These are phyloP conservation scores for Narthecium ossifragum DNA, from an alignment of 106 monocot genomes.

Conservation along the genomic window DNA sequence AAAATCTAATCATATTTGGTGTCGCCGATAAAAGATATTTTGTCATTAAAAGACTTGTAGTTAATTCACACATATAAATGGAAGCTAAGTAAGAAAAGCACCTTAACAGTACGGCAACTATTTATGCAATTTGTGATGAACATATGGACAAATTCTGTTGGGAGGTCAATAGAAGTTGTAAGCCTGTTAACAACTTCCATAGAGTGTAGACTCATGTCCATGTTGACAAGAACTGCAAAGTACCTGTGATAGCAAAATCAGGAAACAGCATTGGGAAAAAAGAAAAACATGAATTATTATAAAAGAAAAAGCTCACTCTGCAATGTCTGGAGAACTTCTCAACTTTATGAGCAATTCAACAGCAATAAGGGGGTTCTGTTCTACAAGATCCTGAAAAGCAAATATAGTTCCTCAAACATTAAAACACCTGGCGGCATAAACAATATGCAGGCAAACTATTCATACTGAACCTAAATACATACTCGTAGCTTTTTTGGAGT, in stretches of 20 bases:
- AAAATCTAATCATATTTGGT: no score
- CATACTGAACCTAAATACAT: conserved; percentile 12
- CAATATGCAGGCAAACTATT: not conserved
- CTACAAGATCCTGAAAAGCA: conserved; percentile 86
- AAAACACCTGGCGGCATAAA: not conserved
- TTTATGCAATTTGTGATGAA: conserved; percentile 91
- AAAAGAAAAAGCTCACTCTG: conserved; percentile 50
- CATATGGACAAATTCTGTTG: conserved; percentile 44
- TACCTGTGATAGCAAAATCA: no score
- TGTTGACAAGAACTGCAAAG: conserved; percentile 81
- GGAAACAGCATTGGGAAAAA: no score
- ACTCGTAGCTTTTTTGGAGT: conserved; percentile 83
- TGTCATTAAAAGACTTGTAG: no score
- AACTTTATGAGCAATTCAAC: conserved; percentile 89
- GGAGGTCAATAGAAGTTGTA: conserved; percentile 82
- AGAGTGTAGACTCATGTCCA: conserved; percentile 97
- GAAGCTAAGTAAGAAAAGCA: conserved; percentile 11
- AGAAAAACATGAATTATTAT: no score
- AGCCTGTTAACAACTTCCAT: conserved; percentile 99
- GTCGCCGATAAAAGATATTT: no score
- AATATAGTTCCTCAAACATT: no score
- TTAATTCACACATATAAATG: no score
- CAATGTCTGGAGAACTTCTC: conserved; percentile 86
- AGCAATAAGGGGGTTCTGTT: conserved; percentile 87
- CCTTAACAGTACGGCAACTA: conserved; percentile 70